These are phyloP conservation scores for Pichia cabralensis DNA, from an alignment of 805 yeast genomes.

Conservation along the genomic window DNA sequence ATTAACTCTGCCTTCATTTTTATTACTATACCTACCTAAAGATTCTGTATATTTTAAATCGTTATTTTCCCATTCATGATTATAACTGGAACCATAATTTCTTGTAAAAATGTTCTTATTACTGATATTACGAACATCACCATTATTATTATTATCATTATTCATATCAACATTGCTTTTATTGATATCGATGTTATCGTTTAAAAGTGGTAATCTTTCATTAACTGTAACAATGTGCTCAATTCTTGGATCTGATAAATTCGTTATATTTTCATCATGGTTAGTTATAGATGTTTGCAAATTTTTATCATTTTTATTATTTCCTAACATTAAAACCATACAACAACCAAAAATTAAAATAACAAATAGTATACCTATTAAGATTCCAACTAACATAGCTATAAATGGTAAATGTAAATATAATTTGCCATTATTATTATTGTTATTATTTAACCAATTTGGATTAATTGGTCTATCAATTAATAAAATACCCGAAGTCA, in stretches of 20 bases:
- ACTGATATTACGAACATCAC: not conserved
- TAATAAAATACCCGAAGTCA: conserved; percentile 43
- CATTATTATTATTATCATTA: not conserved
- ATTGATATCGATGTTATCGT: no score
- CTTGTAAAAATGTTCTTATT: no score
- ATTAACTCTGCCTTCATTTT: no score
- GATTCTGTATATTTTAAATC: no score
- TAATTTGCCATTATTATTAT: conserved; percentile 30
- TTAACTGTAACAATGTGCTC: conserved; percentile 6
- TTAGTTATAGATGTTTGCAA: no score
- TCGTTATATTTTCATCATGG: no score
- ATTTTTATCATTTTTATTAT: no score
- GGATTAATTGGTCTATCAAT: conserved; percentile 62
- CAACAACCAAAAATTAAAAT: conserved; percentile 27
- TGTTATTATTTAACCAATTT: conserved; percentile 42
- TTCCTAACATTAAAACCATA: conserved; percentile 26
- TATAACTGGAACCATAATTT: no score
- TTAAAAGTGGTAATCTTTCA: conserved; percentile 8
- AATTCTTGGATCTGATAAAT: no score
- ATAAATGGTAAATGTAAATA: conserved; percentile 57
- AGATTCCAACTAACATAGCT: conserved; percentile 58
- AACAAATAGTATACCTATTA: conserved; percentile 45
- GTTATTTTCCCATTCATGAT: no score
- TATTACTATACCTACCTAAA: no score
- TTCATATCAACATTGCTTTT: no score